Evolutionary conservation across 306 rosid genomes (phyloP).

Genomic region (Glycine latifolia): DNA sequence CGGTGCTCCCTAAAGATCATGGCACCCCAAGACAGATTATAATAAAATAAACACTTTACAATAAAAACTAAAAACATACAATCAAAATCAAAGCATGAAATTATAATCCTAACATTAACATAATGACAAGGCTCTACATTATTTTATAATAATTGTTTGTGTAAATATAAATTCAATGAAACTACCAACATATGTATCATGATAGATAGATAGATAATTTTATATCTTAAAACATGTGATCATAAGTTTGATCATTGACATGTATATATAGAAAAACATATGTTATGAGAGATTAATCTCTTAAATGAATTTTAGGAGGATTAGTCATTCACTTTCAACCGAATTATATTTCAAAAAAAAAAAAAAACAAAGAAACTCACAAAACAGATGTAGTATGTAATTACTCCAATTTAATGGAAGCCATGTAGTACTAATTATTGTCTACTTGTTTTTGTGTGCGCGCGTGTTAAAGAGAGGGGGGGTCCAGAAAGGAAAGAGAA

Average conservation of each 20-base stretch:
- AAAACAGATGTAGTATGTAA: not conserved
- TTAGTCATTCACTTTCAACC: too few species aligned
- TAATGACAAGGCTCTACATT: not conserved
- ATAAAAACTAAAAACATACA: slow-evolving; percentile 8
- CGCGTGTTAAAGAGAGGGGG: not conserved
- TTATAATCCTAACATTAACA: not conserved
- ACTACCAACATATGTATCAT: not conserved
- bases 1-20: slow-evolving; percentile 20
- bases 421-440: not conserved
- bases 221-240: too few species aligned
- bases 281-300: too few species aligned
- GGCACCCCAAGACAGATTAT: slow-evolving; percentile 17
- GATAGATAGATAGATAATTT: too few species aligned
- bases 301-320: too few species aligned
- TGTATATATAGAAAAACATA: too few species aligned
- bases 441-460: not conserved
- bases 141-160: not conserved
- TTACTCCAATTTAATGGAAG: not conserved
- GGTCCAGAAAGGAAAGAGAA: slow-evolving; percentile 26
- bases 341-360: too few species aligned
- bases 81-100: slow-evolving; percentile 33
- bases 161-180: not conserved
- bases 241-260: too few species aligned
- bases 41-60: slow-evolving; percentile 13
- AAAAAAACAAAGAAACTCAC: not conserved